A percentile compares a stretch with the other conserved stretches of the same genome.
phyloP scores from a whole-genome alignment of 345 rosid species.

The Linum tenue region DNA sequence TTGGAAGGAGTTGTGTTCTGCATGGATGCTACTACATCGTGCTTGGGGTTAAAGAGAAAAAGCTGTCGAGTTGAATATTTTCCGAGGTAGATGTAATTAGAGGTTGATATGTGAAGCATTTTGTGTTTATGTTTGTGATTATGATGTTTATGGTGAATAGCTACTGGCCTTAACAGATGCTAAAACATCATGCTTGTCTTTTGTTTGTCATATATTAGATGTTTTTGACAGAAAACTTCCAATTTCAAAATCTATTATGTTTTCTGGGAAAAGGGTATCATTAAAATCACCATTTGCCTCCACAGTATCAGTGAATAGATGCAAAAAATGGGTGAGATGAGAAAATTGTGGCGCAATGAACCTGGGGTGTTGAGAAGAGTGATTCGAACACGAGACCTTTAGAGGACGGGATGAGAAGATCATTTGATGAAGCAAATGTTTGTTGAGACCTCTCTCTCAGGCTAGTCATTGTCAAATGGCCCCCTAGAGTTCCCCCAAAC shows the following conservation, averaged over 20 bases:
- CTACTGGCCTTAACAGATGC: background rate
- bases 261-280: no score
- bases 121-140: background rate
- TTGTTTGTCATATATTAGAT: background rate
- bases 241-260: no score
- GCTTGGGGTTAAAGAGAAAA: background rate
- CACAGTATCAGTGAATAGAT: no score
- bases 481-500: conserved; percentile 7
- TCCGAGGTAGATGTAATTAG: background rate
- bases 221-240: no score
- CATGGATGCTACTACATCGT: background rate
- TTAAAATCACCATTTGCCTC: no score
- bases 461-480: background rate
- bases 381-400: no score
- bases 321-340: no score
- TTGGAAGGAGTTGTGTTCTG: conserved; percentile 7
- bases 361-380: no score
- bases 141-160: background rate
- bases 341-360: no score
- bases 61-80: background rate
- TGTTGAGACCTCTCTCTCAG: background rate
- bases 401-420: no score
- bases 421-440: background rate
- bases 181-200: background rate
- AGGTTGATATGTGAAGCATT: background rate